Conservation (phyloP, 306 rosid species). For the Rubus parviflorus region DNA sequence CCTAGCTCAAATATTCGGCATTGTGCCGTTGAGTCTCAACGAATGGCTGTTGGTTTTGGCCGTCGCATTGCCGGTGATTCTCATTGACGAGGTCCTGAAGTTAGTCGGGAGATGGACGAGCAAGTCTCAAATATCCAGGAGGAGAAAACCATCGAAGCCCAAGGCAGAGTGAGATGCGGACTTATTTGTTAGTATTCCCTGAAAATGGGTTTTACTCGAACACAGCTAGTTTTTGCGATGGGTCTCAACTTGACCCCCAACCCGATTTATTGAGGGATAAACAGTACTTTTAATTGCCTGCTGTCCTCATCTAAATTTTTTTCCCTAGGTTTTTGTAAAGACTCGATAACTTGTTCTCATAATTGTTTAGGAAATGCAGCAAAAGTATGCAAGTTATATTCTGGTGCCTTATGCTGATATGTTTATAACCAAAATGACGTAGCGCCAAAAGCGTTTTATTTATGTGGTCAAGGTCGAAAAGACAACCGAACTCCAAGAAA, state of each 20-base stretch:
- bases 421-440: background rate
- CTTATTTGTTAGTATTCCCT: background rate
- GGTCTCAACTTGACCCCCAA: conserved; percentile 42
- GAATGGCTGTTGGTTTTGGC: conserved; percentile 50
- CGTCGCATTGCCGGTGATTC: conserved; percentile 38
- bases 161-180: conserved; percentile 49
- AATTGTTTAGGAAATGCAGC: background rate
- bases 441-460: background rate
- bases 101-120: conserved; percentile 38
- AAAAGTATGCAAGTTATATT: background rate
- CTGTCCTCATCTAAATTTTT: conserved; percentile 31
- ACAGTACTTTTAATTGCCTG: background rate
- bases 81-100: conserved; percentile 40
- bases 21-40: conserved; percentile 62
- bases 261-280: conserved; percentile 44
- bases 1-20: conserved; percentile 68
- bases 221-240: conserved; percentile 10
- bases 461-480: background rate
- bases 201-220: background rate
- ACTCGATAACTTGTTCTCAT: background rate
- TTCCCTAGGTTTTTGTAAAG: background rate
- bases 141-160: conserved; percentile 44
- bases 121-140: conserved; percentile 28
- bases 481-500: background rate
- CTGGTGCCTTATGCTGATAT: background rate